Evolutionary conservation across 73 alveolate genomes (phyloP).

Genomic region (Diophrys sp.): DNA sequence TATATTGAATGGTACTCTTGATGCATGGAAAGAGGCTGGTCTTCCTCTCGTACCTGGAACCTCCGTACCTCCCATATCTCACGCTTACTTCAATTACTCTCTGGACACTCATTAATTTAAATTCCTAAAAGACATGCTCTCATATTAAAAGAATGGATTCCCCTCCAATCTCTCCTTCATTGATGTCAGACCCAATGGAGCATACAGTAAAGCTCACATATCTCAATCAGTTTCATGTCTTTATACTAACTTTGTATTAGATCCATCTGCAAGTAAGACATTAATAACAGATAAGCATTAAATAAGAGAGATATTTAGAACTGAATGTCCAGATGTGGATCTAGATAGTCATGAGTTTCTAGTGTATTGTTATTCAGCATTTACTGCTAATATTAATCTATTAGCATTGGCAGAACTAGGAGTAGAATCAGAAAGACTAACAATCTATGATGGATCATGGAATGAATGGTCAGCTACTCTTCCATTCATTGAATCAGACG

Average conservation of each 20-base stretch:
- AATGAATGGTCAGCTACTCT: background rate
- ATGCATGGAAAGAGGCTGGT: background rate
- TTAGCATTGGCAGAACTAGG: background rate
- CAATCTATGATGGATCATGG: background rate
- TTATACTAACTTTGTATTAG: background rate
- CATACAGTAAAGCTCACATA: background rate
- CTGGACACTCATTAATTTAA: background rate
- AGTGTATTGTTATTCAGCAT: background rate
- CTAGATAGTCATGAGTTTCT: too few relatives aligned
- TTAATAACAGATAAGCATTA: too few relatives aligned
- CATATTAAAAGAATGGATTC: background rate
- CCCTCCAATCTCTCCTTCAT: background rate
- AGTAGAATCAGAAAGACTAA: background rate
- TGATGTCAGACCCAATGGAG: background rate
- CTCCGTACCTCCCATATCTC: background rate
- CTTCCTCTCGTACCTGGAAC: background rate
- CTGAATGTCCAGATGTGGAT: background rate
- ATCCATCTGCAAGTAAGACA: too few relatives aligned
- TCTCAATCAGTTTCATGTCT: background rate
- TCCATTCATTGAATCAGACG: background rate
- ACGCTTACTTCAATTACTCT: background rate
- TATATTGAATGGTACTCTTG: background rate
- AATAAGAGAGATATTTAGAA: too few relatives aligned
- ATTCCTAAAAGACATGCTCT: background rate
- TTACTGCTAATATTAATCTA: background rate